A percentile compares a stretch with the other conserved stretches of the same genome.
Evolutionary conservation across 352 stramenopile genomes (phyloP).

Genomic region (Globisporangium radiosum): DNA sequence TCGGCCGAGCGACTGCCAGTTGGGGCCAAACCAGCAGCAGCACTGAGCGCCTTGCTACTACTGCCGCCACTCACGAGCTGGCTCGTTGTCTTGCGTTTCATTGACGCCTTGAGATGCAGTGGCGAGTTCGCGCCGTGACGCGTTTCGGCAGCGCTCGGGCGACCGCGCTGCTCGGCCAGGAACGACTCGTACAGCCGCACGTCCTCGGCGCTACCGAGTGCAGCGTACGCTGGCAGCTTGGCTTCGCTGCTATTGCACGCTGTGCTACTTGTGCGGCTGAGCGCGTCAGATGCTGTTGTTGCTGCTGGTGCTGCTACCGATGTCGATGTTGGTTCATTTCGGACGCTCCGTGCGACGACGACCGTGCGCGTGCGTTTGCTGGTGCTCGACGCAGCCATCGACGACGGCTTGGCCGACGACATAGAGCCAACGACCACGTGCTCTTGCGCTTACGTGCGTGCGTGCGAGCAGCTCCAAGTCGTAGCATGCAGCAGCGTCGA

Average conservation of each 20-base stretch:
- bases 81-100: constrained; percentile 32
- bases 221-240: constrained; percentile 55
- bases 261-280: not conserved
- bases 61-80: not conserved
- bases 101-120: constrained; percentile 26
- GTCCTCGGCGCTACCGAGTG: constrained; percentile 47
- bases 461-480: too few species aligned
- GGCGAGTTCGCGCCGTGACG: constrained; percentile 1
- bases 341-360: constrained; percentile 39
- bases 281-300: too few species aligned
- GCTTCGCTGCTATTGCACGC: constrained; percentile 13
- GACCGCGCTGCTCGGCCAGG: constrained; percentile 32
- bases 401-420: constrained; percentile 23
- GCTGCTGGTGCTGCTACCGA: constrained; percentile 4
- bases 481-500: not conserved
- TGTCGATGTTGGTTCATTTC: constrained; percentile 12
- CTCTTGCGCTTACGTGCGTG: too few species aligned
- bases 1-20: constrained; percentile 4
- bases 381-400: constrained; percentile 26
- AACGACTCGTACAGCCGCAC: constrained; percentile 57
- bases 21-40: not conserved
- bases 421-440: not conserved
- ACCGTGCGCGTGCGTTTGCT: constrained; percentile 41
- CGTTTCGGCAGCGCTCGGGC: constrained; percentile 20
- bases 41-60: not conserved